phyloP scores from a whole-genome alignment of 768 basidiomycete species.

The Rickenella mellea region DNA sequence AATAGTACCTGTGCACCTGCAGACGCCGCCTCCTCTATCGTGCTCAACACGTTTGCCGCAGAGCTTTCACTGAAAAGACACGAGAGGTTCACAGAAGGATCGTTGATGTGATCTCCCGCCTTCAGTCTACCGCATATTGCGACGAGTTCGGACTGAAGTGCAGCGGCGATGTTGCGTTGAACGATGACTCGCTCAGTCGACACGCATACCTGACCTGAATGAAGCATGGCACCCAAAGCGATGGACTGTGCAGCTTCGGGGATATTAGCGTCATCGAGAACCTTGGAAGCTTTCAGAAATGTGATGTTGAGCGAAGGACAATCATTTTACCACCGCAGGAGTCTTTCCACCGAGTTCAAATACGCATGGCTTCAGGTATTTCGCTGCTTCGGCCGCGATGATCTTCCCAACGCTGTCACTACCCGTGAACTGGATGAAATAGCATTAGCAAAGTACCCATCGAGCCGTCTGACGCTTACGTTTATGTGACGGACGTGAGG shows the following conservation, averaged over 20 bases:
- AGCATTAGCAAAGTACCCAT: neutral
- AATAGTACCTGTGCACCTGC: constrained; percentile 36
- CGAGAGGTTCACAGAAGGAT: constrained; percentile 21
- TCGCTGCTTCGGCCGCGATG: constrained; percentile 45
- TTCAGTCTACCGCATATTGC: constrained; percentile 23
- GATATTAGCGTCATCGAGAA: constrained; percentile 44
- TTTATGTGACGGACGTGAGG: constrained; percentile 44
- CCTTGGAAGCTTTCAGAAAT: constrained; percentile 17
- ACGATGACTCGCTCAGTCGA: constrained; percentile 48
- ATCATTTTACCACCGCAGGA: constrained; percentile 31
- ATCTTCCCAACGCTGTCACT: constrained; percentile 44
- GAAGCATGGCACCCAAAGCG: constrained; percentile 30
- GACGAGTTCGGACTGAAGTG: constrained; percentile 26
- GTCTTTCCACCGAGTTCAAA: constrained; percentile 50
- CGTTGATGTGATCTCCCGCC: constrained; percentile 32
- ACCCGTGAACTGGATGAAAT: constrained; percentile 39
- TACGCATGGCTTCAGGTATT: constrained; percentile 43
- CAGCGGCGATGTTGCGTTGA: constrained; percentile 28
- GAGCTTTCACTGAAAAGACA: constrained; percentile 35
- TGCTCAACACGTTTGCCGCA: constrained; percentile 33
- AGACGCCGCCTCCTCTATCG: constrained; percentile 34
- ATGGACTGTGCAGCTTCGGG: constrained; percentile 42
- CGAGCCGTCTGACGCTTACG: constrained; percentile 18
- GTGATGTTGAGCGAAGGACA: neutral
- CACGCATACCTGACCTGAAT: constrained; percentile 52